A percentile compares a stretch with the other conserved stretches of the same genome.
phyloP scores from a whole-genome alignment of 192 early-diverging fungal species.

The Funneliformis mosseae region DNA sequence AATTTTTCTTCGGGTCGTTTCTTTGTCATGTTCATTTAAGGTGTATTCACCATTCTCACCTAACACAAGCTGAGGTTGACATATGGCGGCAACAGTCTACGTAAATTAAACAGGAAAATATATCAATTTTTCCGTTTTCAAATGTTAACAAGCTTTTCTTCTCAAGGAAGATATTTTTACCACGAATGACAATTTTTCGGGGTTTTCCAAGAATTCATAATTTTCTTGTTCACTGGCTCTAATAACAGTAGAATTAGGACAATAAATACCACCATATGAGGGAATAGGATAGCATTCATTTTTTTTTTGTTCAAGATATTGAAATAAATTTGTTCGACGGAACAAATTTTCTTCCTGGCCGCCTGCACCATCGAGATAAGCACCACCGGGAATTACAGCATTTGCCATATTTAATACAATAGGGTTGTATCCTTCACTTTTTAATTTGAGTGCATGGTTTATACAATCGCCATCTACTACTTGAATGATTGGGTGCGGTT shows the following conservation, averaged over 20 bases:
- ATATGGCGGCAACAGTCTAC: conserved; percentile 45
- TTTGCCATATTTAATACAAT: conserved; percentile 51
- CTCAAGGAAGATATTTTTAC: conserved; percentile 23
- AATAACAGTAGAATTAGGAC: conserved; percentile 47
- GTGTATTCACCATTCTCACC: conserved; percentile 36
- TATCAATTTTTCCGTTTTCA: background rate
- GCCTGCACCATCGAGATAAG: conserved; percentile 40
- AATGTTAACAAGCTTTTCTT: background rate
- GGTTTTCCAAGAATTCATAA: conserved; percentile 41
- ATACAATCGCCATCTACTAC: conserved; percentile 42
- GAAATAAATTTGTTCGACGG: conserved; percentile 46
- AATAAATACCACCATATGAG: conserved; percentile 45
- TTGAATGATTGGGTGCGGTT: conserved; percentile 39
- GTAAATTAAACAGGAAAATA: background rate
- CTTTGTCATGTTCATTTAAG: conserved; percentile 38
- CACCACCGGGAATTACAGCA: conserved; percentile 44
- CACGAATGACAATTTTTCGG: conserved; percentile 49
- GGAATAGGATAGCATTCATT: conserved; percentile 47
- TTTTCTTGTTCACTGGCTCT: conserved; percentile 38
- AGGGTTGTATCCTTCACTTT: conserved; percentile 44
- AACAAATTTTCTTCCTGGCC: conserved; percentile 51
- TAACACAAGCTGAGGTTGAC: conserved; percentile 38
- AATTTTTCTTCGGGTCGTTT: conserved; percentile 49
- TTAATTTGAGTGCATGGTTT: conserved; percentile 41
- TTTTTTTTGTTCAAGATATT: conserved; percentile 43